These are phyloP conservation scores for Rubia tinctorum DNA, from an alignment of 305 asterid genomes.

Conservation along the genomic window DNA sequence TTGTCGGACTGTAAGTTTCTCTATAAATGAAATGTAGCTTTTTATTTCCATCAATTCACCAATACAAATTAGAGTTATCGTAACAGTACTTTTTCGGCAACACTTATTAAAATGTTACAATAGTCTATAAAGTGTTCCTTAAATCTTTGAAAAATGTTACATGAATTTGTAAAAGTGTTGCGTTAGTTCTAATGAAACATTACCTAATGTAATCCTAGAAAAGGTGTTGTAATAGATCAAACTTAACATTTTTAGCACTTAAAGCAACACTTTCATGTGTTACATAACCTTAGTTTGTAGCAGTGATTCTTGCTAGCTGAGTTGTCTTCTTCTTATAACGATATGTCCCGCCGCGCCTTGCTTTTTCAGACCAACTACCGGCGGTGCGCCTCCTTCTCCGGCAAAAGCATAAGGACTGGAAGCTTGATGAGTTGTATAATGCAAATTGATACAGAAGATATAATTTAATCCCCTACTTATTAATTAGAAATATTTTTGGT, in stretches of 20 bases:
- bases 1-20: slow-evolving; percentile 24
- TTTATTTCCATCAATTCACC: neutral
- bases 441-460: neutral
- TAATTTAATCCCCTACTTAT: neutral
- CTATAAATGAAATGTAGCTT: slow-evolving; percentile 37
- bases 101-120: neutral
- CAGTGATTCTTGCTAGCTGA: too few relatives aligned
- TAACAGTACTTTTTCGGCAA: too few relatives aligned
- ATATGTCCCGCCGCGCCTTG: neutral
- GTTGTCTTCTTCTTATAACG: neutral
- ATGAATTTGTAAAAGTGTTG: too few relatives aligned
- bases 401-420: slow-evolving; percentile 29
- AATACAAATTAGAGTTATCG: neutral
- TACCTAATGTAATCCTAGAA: too few relatives aligned
- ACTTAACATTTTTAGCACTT: too few relatives aligned
- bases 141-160: too few relatives aligned
- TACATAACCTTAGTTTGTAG: too few relatives aligned
- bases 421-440: neutral
- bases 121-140: neutral
- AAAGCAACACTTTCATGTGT: too few relatives aligned
- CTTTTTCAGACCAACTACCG: slow-evolving; percentile 78
- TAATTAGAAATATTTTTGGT: neutral
- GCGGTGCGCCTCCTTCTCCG: slow-evolving; percentile 66
- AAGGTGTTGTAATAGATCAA: too few relatives aligned
- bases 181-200: too few relatives aligned